Evolutionary conservation across 768 basidiomycete species (phyloP).

Genomic region (Brasilioporus rufonigricans): DNA sequence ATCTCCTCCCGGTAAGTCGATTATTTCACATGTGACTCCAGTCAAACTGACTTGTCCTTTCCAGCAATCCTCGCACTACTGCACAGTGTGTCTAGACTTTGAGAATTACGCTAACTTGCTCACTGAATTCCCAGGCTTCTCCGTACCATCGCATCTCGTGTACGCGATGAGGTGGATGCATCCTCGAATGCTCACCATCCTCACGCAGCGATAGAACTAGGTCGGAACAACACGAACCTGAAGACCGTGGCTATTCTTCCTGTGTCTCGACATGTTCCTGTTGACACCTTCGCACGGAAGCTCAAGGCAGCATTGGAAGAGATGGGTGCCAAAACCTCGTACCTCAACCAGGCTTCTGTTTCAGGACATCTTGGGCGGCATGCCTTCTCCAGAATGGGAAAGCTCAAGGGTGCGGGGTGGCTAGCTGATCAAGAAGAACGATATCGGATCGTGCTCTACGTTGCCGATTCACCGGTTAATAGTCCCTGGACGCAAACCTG

Average conservation of each 20-base stretch:
- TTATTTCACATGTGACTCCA: not conserved
- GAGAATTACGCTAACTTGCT: not conserved
- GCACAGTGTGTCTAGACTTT: constrained; percentile 55
- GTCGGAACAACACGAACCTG: constrained; percentile 80
- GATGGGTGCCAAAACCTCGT: constrained; percentile 91
- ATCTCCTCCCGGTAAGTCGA: constrained; percentile 74
- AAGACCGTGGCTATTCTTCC: constrained; percentile 95
- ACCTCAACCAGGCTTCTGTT: constrained; percentile 91
- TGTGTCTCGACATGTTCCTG: constrained; percentile 80
- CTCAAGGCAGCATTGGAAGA: constrained; percentile 85
- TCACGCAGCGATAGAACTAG: constrained; percentile 54
- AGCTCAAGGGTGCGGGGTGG: constrained; percentile 91
- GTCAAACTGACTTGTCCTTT: not conserved
- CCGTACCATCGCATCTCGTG: constrained; percentile 89
- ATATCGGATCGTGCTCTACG: constrained; percentile 91
- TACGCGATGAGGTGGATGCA: constrained; percentile 77
- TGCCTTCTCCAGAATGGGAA: constrained; percentile 95
- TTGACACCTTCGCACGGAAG: constrained; percentile 87
- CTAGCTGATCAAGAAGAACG: constrained; percentile 94
- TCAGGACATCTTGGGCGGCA: constrained; percentile 91
- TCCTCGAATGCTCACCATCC: constrained; percentile 51
- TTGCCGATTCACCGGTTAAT: constrained; percentile 92
- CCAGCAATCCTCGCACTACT: constrained; percentile 80
- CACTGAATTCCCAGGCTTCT: constrained; percentile 49
- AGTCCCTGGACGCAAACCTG: constrained; percentile 99